These are phyloP conservation scores for Rhizopus arrhizus DNA, from an alignment of 371 early-diverging fungal genomes.

Conservation along the genomic window DNA sequence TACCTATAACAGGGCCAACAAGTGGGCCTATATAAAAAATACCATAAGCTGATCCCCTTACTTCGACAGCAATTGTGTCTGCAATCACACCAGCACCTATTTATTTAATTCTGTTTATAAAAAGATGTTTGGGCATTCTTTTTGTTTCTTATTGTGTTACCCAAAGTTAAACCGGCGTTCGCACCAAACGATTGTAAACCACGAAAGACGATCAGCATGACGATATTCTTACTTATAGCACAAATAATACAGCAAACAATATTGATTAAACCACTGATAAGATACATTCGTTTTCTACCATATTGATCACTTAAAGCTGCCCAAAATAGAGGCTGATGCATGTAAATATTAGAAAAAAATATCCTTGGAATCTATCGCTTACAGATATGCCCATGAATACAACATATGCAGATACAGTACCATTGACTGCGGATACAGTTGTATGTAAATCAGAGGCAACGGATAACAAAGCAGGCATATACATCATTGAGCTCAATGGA, in stretches of 20 bases:
- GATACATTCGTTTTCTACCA: slow-evolving; percentile 63
- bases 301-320: slow-evolving; percentile 65
- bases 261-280: slow-evolving; percentile 57
- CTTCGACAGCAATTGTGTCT: slow-evolving; percentile 27
- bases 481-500: slow-evolving; percentile 43
- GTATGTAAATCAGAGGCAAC: slow-evolving; percentile 41
- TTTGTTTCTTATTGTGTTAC: background rate
- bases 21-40: slow-evolving; percentile 38
- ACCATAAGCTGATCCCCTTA: slow-evolving; percentile 37
- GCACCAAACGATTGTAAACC: slow-evolving; percentile 68
- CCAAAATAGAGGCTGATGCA: slow-evolving; percentile 56
- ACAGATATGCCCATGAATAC: slow-evolving; percentile 43
- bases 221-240: slow-evolving; percentile 53
- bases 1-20: slow-evolving; percentile 37
- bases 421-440: slow-evolving; percentile 37
- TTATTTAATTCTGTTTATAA: background rate
- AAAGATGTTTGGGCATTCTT: background rate
- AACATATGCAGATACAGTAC: slow-evolving; percentile 43
- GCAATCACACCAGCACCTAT: slow-evolving; percentile 39
- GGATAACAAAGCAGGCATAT: slow-evolving; percentile 48
- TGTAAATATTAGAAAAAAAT: slow-evolving; percentile 11
- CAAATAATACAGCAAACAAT: slow-evolving; percentile 63
- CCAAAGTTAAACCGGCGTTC: slow-evolving; percentile 61
- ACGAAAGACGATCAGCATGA: slow-evolving; percentile 62
- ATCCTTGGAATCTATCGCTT: background rate